phyloP scores from a whole-genome alignment of 495 filamentous ascomycete species.

The Talaromyces liani region DNA sequence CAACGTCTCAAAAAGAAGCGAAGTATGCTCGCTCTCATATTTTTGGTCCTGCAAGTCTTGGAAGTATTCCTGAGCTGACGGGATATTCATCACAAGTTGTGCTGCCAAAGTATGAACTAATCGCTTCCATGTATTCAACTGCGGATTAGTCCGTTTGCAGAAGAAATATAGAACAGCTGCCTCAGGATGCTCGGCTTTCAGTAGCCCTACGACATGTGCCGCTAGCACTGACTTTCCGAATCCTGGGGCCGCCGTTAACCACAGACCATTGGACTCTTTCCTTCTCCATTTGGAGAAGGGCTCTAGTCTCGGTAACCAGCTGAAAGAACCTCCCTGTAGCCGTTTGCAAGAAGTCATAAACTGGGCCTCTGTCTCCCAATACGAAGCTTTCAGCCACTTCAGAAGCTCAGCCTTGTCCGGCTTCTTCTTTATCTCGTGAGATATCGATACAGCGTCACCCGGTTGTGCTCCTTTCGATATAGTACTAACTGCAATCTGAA shows the following conservation, averaged over 20 bases:
- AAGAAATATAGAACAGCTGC: background rate
- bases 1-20: background rate
- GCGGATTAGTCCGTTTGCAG: background rate
- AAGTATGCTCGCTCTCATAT: background rate
- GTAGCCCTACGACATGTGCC: background rate
- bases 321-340: background rate
- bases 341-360: background rate
- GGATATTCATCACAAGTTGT: background rate
- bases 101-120: background rate
- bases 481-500: background rate
- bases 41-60: background rate
- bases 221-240: background rate
- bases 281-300: background rate
- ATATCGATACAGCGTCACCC: background rate
- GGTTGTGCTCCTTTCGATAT: background rate
- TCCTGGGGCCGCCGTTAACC: background rate
- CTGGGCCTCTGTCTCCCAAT: background rate
- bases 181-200: background rate
- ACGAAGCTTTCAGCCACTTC: background rate
- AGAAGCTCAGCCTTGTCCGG: background rate
- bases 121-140: background rate
- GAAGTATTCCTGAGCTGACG: background rate
- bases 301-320: background rate
- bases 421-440: background rate
- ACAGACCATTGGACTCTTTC: background rate